Evolutionary conservation across 2,329 filamentous ascomycete species (phyloP), one percentile per base, ranked within the genome.

Genomic region (Orbilia ellipsospora): DNA sequence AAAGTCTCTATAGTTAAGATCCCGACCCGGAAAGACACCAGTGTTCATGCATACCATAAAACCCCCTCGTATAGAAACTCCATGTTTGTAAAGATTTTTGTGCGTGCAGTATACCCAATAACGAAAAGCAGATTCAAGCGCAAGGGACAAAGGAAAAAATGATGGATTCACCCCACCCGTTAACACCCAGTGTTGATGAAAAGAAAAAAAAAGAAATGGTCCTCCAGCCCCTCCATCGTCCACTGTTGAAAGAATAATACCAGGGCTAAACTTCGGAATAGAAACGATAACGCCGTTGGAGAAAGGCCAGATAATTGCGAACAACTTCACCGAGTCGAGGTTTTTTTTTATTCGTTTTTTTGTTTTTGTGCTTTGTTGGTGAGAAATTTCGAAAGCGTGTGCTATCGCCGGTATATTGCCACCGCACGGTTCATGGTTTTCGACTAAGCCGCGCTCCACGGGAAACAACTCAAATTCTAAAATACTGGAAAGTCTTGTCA

Each of bases 1-100:
- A 62, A 63, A 76, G 66, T 69, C 65, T 76, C 66, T 70, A 76
- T 69, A 70, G 64, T 76, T 76, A 70, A 74, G 64, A 70, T 76
- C 59, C 72, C 72, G 64, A 70, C 64, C 64, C 72, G 66, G 72
- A 69, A 70, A 69, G 72, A 70, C 70, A 70, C 72, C 64, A 70
- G 64, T 70, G 66, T 76, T 76, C 72, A 76, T 69, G 66, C 64
- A 76, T 76, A 65, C 61, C 66, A 59, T 69, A 66, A 69, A 54
- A 61, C 72, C 62, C 70, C 72, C 60, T 76, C 66, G 72, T 69
- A 76, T 69, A 64, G 72, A 66, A 76, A 76, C 66, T 76, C 66
- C 72, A 76, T 60, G 61, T 76, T 70, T 51, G 66, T 76, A 69
- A 69, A 56, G 36, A 60, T 23, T 40, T 70, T 52, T 69, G 72